Conservation (phyloP, 208 protist species). For the Borovskyia barvae region DNA sequence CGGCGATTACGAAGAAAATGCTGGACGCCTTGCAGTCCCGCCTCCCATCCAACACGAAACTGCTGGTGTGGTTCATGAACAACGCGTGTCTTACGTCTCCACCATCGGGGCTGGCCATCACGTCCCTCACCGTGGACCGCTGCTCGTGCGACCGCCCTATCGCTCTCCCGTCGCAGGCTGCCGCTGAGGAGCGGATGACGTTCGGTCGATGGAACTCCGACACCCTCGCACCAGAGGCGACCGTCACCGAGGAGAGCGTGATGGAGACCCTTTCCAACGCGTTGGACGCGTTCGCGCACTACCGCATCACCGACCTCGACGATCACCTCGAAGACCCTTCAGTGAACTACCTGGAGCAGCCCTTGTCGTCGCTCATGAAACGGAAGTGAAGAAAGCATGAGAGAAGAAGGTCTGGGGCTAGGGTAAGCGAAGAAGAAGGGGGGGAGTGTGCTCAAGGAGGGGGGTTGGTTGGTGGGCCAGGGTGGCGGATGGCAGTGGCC, state of each 20-base stretch:
- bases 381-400: conserved; percentile 17
- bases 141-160: conserved; percentile 37
- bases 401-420: neutral
- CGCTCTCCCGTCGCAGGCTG: conserved; percentile 13
- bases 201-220: conserved; percentile 81
- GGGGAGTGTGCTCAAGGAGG: no score
- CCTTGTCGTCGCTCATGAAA: conserved; percentile 40
- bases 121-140: conserved; percentile 28
- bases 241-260: conserved; percentile 38
- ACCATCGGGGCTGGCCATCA: conserved; percentile 39
- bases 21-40: conserved; percentile 36
- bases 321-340: conserved; percentile 83
- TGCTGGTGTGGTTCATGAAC: conserved; percentile 63
- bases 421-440: no score
- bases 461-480: no score
- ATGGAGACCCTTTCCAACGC: conserved; percentile 66
- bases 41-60: conserved; percentile 26
- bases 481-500: no score
- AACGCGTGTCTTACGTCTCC: conserved; percentile 65
- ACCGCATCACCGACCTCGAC: conserved; percentile 81
- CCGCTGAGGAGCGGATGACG: conserved; percentile 28
- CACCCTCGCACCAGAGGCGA: conserved; percentile 53
- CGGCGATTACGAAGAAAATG: conserved; percentile 34
- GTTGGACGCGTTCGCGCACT: conserved; percentile 71
- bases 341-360: conserved; percentile 77